Conservation (phyloP, 305 asterid genomes). For the Lippia alba region DNA sequence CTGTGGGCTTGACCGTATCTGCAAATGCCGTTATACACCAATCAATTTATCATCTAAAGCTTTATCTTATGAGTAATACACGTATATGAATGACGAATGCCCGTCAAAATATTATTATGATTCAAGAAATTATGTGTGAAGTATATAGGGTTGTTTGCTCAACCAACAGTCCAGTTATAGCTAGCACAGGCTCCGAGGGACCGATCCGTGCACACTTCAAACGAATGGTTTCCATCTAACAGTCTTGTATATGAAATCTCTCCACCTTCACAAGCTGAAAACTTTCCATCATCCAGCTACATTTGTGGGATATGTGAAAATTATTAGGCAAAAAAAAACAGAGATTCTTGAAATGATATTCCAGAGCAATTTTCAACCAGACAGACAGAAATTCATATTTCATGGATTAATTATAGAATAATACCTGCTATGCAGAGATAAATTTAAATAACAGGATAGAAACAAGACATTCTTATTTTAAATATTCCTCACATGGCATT, state of each 20-base stretch:
- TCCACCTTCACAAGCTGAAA: slow-evolving; percentile 66
- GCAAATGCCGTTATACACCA: slow-evolving; percentile 26
- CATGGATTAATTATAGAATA: neutral
- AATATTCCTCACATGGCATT: slow-evolving; percentile 38
- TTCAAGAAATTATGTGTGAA: slow-evolving; percentile 14
- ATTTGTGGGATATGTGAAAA: slow-evolving; percentile 27
- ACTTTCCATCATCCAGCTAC: slow-evolving; percentile 74
- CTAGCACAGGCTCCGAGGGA: slow-evolving; percentile 62
- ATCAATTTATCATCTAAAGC: slow-evolving; percentile 2
- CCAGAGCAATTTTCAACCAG: slow-evolving; percentile 5
- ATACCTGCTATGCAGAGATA: slow-evolving; percentile 26
- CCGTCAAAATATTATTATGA: neutral
- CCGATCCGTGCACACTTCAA: slow-evolving; percentile 72
- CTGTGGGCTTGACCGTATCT: slow-evolving; percentile 86
- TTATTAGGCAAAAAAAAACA: slow-evolving; percentile 24
- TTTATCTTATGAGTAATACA: neutral
- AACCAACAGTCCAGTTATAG: slow-evolving; percentile 88
- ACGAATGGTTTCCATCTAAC: slow-evolving; percentile 76
- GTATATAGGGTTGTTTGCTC: slow-evolving; percentile 15
- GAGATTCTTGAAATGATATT: too few species aligned
- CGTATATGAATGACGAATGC: too few species aligned
- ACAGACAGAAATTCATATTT: slow-evolving; percentile 2
- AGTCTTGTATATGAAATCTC: slow-evolving; percentile 50
- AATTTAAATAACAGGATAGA: slow-evolving; percentile 25
- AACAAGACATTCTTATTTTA: slow-evolving; percentile 23